Percentiles rank a stretch among this genome's conserved stretches.
Conservation (phyloP, 768 basidiomycete genomes). For the Holtermannia corniformis region DNA sequence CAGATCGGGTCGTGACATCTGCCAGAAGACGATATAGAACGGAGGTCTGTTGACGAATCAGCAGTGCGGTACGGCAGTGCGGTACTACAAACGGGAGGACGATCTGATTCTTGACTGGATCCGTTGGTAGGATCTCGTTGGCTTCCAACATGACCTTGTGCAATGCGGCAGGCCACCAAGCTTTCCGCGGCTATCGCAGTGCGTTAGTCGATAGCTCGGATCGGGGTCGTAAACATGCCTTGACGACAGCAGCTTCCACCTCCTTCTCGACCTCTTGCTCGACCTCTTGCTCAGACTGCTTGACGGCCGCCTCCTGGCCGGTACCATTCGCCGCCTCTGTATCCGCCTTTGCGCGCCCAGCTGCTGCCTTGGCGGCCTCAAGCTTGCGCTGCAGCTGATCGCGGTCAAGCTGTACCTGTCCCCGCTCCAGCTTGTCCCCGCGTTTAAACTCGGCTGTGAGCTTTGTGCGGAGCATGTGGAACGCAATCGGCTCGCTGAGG, state of each 20-base stretch:
- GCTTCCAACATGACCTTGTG: slow-evolving; percentile 65
- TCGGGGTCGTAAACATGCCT: neutral
- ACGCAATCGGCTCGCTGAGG: slow-evolving; percentile 74
- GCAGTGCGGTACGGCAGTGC: too few relatives aligned
- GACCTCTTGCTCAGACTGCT: too few relatives aligned
- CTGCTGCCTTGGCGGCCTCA: slow-evolving; percentile 11
- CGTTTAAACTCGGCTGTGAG: slow-evolving; percentile 24
- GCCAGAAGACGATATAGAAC: slow-evolving; percentile 97
- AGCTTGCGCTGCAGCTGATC: slow-evolving; percentile 19
- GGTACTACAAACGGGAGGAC: slow-evolving; percentile 44
- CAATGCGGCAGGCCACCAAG: slow-evolving; percentile 65
- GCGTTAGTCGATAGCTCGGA: too few relatives aligned
- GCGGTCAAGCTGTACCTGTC: too few relatives aligned
- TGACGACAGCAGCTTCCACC: neutral
- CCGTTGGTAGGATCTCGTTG: slow-evolving; percentile 59
- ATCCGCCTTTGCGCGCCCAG: neutral
- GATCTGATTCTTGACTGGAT: slow-evolving; percentile 47
- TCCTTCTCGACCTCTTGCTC: too few relatives aligned
- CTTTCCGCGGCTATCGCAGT: neutral
- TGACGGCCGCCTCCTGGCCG: too few relatives aligned
- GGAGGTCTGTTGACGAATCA: slow-evolving; percentile 53
- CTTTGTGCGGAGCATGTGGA: slow-evolving; percentile 79
- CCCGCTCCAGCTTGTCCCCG: slow-evolving; percentile 4
- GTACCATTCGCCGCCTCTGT: neutral
- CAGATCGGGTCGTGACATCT: slow-evolving; percentile 82